These are phyloP conservation scores for Candida piceae DNA, from an alignment of 805 yeast species.

Conservation along the genomic window DNA sequence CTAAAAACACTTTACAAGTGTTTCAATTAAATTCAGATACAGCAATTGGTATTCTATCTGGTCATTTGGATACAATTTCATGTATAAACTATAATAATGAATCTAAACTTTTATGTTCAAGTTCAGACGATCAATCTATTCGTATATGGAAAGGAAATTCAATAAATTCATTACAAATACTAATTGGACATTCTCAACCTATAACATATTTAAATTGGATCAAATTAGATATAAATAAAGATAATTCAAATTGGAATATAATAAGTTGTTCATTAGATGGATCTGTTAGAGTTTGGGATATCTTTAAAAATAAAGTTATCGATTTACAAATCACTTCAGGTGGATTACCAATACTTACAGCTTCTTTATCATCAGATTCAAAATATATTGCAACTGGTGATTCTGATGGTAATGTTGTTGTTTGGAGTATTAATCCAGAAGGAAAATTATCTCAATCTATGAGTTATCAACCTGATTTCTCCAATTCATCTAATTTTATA, in stretches of 20 bases:
- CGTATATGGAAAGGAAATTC: conserved; percentile 73
- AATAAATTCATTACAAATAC: conserved; percentile 43
- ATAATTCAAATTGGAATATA: conserved; percentile 30
- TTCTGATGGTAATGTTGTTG: conserved; percentile 51
- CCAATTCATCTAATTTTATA: conserved; percentile 10
- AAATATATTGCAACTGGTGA: conserved; percentile 59
- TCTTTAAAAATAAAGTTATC: conserved; percentile 36
- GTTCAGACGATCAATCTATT: conserved; percentile 71
- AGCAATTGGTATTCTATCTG: conserved; percentile 50
- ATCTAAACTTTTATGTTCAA: conserved; percentile 57
- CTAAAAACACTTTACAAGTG: conserved; percentile 48
- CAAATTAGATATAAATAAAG: conserved; percentile 21
- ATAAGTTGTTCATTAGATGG: conserved; percentile 69
- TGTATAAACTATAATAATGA: conserved; percentile 47
- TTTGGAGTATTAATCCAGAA: conserved; percentile 40
- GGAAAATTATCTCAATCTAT: conserved; percentile 11
- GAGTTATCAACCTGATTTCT: conserved; percentile 23
- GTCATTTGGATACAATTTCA: conserved; percentile 62
- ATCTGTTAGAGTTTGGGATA: conserved; percentile 63
- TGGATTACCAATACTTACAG: conserved; percentile 52
- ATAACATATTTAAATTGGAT: conserved; percentile 56
- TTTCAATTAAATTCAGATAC: conserved; percentile 43
- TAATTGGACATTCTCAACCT: conserved; percentile 54
- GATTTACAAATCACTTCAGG: conserved; percentile 34
- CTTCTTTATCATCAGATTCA: conserved; percentile 46